Base-by-base conservation (phyloP, 768 basidiomycete genomes). In the Strobilomyces echinocephalus region DNA sequence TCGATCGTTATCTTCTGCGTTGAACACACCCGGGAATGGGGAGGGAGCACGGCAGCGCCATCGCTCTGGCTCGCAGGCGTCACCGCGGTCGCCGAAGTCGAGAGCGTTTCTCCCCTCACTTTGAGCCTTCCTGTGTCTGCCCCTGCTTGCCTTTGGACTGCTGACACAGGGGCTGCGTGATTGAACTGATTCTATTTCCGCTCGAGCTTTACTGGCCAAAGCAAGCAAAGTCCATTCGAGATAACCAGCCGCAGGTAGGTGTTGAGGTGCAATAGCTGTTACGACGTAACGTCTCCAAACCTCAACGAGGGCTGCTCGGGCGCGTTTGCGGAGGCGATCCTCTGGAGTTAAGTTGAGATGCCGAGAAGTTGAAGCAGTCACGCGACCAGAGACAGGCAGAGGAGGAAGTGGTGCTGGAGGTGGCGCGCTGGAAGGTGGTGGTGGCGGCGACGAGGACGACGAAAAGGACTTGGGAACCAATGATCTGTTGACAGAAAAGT, bases 271-370 rank as follows among this genome's bases (percentile, higher is more conserved):
- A 21, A 88, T 72, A 54, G 83, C 81, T 21, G 75, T 63, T n/a
- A 85, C 57, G 24, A 87, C 77, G 60, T 82, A 79, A 21, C 75
- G 76, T 33, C 87, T 80, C 62, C 82, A 88, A 4, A 79, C 74
- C 59, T 91, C 85, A 8, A 88, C 75, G 14, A 89, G 76, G 4
- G 76, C 74, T 18, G 86, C 84, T 30, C 87, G 83, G 5, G 88
- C 88, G 42, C 79, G 76, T 34, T 76, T 72, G 16, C 85, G 80
- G 38, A 85, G 76, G 49, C 64, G 64, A 20, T 64, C 53, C 24
- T 46, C 24, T 46, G 53, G 47, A 46, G 42, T 30, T 49, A 59
- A 30, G 40, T 35, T 34, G 9, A 62, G 44, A 48, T 30, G 30
- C 24, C 49, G 59, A 21, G 61, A 60, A 50, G 56, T 63, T 54